These are phyloP conservation scores for Trichosporon faecale DNA, from an alignment of 1,284 basidiomycete species.

Conservation along the genomic window DNA sequence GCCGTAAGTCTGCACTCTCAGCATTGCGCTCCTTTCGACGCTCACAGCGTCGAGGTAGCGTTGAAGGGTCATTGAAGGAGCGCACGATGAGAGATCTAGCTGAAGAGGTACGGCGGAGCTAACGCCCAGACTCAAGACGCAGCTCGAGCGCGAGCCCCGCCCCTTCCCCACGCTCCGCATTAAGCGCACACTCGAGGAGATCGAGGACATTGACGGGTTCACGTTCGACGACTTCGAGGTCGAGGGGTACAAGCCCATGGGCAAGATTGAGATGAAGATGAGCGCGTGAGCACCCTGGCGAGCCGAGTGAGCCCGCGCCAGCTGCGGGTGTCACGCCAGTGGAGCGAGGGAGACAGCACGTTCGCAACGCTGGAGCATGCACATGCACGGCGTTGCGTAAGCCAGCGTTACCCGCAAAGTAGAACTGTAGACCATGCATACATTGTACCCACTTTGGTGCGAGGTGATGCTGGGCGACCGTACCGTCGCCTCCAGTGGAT, in stretches of 20 bases:
- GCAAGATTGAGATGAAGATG: conserved; percentile 95
- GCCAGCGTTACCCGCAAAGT: background rate
- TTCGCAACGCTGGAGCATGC: background rate
- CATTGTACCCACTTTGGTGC: background rate
- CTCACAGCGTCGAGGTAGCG: too few species aligned
- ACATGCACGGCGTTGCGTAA: background rate
- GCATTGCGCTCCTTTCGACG: too few species aligned
- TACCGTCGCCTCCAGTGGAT: background rate
- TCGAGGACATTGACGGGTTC: conserved; percentile 72
- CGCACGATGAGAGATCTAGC: too few species aligned
- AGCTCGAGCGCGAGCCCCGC: conserved; percentile 73
- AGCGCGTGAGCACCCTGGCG: conserved; percentile 59
- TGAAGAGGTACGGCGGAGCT: too few species aligned
- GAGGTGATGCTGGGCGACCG: background rate
- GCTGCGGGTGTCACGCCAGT: too few species aligned
- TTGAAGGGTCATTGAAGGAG: too few species aligned
- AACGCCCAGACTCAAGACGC: conserved; percentile 59
- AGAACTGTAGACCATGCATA: conserved; percentile 2
- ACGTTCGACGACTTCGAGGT: conserved; percentile 76
- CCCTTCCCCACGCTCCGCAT: conserved; percentile 79
- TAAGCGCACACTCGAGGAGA: conserved; percentile 61
- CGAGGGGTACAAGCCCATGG: conserved; percentile 80
- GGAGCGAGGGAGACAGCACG: too few species aligned
- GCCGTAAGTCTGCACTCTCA: conserved; percentile 51
- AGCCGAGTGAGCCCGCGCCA: too few species aligned